phyloP scores from a whole-genome alignment of 441 rosid genomes.

The Pelargonium citronellum region DNA sequence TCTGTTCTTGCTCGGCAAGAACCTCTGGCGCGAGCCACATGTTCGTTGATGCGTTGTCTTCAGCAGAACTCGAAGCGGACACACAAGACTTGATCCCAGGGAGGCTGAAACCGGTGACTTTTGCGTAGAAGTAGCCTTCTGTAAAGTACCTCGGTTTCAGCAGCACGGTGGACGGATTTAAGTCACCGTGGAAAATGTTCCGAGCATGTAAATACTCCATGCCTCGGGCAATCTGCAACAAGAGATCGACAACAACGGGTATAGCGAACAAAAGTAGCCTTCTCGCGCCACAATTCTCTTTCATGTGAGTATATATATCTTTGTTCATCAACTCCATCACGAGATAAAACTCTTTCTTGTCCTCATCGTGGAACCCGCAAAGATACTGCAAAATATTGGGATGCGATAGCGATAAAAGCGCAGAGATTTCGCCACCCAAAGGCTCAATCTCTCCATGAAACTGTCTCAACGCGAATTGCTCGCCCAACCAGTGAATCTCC shows the following conservation, averaged over 20 bases:
- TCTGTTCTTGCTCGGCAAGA: constrained; percentile 47
- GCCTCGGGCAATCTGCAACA: constrained; percentile 87
- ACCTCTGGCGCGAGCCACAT: constrained; percentile 91
- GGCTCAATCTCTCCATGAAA: constrained; percentile 55
- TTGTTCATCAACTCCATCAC: constrained; percentile 78
- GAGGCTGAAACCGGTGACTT: constrained; percentile 72
- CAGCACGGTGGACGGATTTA: constrained; percentile 61
- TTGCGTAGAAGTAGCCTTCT: constrained; percentile 73
- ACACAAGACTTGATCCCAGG: constrained; percentile 32
- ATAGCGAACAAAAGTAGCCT: constrained; percentile 57
- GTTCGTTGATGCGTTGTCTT: constrained; percentile 20
- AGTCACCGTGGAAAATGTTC: constrained; percentile 60
- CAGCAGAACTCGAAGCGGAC: constrained; percentile 27
- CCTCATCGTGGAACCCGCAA: constrained; percentile 73
- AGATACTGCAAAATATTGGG: constrained; percentile 72
- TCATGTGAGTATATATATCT: constrained; percentile 61
- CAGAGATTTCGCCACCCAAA: constrained; percentile 46
- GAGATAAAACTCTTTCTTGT: constrained; percentile 62
- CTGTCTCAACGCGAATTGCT: constrained; percentile 58
- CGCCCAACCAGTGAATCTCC: constrained; percentile 89
- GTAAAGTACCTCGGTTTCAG: constrained; percentile 51
- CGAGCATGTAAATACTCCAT: constrained; percentile 80
- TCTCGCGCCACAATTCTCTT: constrained; percentile 67
- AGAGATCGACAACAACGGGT: constrained; percentile 73
- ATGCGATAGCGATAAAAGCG: constrained; percentile 60